Evolutionary conservation across 768 basidiomycete genomes (phyloP), one percentile per base, ranked within the genome.

Genomic region (Austroboletus eburneus): DNA sequence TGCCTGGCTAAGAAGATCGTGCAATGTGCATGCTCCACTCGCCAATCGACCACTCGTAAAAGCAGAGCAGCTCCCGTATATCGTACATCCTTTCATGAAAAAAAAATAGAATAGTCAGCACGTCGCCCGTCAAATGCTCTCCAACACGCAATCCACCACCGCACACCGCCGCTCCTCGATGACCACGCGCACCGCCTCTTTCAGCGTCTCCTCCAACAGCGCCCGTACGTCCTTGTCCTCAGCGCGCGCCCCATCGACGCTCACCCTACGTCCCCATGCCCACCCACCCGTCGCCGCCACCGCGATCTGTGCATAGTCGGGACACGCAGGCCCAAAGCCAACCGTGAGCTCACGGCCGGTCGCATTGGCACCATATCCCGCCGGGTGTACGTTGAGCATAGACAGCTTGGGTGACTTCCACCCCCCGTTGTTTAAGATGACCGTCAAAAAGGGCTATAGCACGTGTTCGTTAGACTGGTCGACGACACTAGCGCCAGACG

Each of bases 371-470:
- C 82, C 83, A 36, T 76, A 61, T 0, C 85, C 84, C 1, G 57
- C 51, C 0, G 85, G 85, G 53, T 87, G 77, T 0, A 86, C 74
- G 3, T 77, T 77, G 9, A 84, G 65, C 79, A 87, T 78, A 0
- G 83, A 85, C 13, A 77, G 54, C 50, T 73, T 78, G 4, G 85
- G 85, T 0, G 81, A 78, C 55, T 71, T 79, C 83, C 81, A 83
- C 0, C 82, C 83, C 0, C 83, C 83, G 46, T 87, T 87, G 59
- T 87, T 87, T 13, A 88, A 63, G 1, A 87, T 69, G 51, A 87
- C 69, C 0, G 83, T 86, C 22, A 87, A 61, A 68, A 85, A 87
- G 1, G 84, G 85, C 83, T 85, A 12, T 27, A 27, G 5, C 7
- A 6, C 27, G 12, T 27, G 12, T 27, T 12, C 7, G 12, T 12